Base-by-base conservation (phyloP, 2,329 filamentous ascomycete species). In the Penicillium janthinellum region DNA sequence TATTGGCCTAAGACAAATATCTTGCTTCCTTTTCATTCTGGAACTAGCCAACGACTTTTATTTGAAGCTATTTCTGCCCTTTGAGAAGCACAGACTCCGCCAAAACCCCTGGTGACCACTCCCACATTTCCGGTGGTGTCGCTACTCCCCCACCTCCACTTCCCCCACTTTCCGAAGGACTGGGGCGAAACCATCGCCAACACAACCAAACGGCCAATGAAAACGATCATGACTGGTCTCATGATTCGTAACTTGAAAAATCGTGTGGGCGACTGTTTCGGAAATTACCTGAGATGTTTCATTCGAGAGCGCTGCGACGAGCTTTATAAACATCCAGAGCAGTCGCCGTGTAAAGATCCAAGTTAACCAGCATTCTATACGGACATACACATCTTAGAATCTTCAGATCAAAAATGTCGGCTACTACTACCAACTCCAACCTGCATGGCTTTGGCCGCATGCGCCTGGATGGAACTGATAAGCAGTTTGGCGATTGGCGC, bases 401-500 rank as follows among this genome's bases (percentile, higher is more conserved):
- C 28, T 34, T 42, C 15, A 12, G 8, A 37, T 20, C 22, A 52
- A 35, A 42, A 53, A 70, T 68, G 65, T 65, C 66, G 5, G 51
- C 65, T 14, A 63, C 66, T 1, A 50, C 56, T 0, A 63, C 61
- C 28, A 56, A 57, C 11, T 51, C 54, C 4, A 58, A 56, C 17
- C 28, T 60, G 31, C 61, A 67, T 15, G 59, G 57, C 25, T 47
- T 41, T 20, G 59, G 62, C 5, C 51, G 57, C n/a, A 66, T 69
- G 65, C 52, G 54, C 20, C 53, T 70, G 1, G 67, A 70, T 56
- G 66, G 67, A 8, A 56, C 34, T 2, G 61, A 64, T 22, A 59
- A 57, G 10, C 37, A 48, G 5, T 68, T 61, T 49, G 67, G 66
- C 20, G 67, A 70, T 41, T 70, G 66, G 44, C 64, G 67, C 4